Conservation (phyloP, 164 flowering plant genomes). For the Chimonanthus praecox region DNA sequence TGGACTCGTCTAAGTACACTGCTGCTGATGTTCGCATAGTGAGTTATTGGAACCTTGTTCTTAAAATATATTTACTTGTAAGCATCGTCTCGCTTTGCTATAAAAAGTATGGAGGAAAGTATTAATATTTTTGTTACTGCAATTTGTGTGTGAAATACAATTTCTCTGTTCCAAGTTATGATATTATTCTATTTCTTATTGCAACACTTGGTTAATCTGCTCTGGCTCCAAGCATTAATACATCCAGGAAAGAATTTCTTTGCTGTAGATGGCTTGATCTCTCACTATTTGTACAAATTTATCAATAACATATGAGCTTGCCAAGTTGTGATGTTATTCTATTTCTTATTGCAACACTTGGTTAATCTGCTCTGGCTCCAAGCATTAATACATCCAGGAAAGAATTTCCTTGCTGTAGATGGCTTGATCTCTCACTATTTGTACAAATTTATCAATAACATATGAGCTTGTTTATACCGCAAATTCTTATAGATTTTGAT, state of each 20-base stretch:
- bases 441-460: neutral
- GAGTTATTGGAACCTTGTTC: slow-evolving; percentile 25
- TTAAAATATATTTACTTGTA: neutral
- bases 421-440: neutral
- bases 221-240: too few relatives aligned
- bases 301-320: neutral
- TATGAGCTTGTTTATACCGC: neutral
- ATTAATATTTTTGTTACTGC: too few relatives aligned
- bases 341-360: neutral
- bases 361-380: too few relatives aligned
- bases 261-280: neutral
- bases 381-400: too few relatives aligned
- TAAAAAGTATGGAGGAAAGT: too few relatives aligned
- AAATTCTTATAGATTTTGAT: neutral
- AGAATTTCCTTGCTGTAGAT: neutral
- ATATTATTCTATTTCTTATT: too few relatives aligned
- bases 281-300: neutral
- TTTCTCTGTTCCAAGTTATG: too few relatives aligned
- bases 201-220: neutral
- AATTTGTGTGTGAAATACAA: too few relatives aligned
- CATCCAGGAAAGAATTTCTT: too few relatives aligned
- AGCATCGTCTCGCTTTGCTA: neutral
- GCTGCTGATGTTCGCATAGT: slow-evolving; percentile 98
- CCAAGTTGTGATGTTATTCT: too few relatives aligned
- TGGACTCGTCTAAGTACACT: slow-evolving; percentile 78